Evolutionary conservation across 106 monocot genomes (phyloP).

Genomic region (Vanilla planifolia): DNA sequence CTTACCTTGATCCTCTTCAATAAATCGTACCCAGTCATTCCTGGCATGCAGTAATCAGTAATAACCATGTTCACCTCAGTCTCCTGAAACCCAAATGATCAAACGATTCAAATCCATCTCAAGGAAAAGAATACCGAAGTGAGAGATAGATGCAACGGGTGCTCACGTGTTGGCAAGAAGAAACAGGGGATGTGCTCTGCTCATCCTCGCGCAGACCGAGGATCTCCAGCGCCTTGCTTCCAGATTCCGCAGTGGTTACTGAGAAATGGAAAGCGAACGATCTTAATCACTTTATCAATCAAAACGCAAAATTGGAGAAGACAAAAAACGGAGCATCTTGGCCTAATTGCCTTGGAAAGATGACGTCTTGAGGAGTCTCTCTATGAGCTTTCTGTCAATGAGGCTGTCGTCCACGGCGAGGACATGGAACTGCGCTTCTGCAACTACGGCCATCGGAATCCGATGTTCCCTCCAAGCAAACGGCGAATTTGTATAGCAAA

Average conservation of each 20-base stretch:
- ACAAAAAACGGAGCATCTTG: neutral
- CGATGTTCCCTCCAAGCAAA: too few relatives aligned
- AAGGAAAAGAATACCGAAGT: neutral
- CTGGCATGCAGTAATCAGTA: constrained; percentile 94
- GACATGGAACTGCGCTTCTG: constrained; percentile 58
- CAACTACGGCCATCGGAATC: constrained; percentile 32
- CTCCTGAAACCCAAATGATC: constrained; percentile 12
- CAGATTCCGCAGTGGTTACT: constrained; percentile 26
- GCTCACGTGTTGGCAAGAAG: constrained; percentile 10
- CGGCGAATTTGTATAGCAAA: neutral
- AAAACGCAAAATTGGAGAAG: neutral
- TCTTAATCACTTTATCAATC: too few relatives aligned
- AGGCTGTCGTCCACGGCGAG: constrained; percentile 89
- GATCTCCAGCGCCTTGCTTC: constrained; percentile 27
- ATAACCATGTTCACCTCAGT: constrained; percentile 68
- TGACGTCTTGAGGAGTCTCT: constrained; percentile 77
- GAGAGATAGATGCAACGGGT: neutral
- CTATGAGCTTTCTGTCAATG: constrained; percentile 82
- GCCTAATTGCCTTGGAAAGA: constrained; percentile 63
- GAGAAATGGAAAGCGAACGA: neutral
- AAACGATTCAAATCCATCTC: neutral
- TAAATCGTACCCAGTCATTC: constrained; percentile 93
- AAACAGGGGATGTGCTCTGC: neutral
- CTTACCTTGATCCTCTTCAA: constrained; percentile 82
- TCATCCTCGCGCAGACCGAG: constrained; percentile 13